These are phyloP conservation scores for Penicillium sp. DNA, from an alignment of 2,329 filamentous ascomycete genomes.

Conservation along the genomic window DNA sequence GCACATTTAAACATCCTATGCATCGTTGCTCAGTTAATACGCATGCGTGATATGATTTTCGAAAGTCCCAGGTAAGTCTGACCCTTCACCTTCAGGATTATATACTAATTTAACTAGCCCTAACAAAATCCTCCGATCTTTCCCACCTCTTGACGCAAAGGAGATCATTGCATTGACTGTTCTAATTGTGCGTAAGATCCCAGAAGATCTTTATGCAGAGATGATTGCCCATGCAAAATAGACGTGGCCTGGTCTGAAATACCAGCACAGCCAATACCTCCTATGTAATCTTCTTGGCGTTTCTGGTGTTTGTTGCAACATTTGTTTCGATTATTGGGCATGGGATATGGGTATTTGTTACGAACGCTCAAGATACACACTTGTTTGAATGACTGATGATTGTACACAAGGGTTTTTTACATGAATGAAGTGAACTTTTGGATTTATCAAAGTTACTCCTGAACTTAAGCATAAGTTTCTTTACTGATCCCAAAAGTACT, in stretches of 20 bases:
- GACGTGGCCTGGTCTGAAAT: conserved; percentile 1
- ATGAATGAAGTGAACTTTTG: not conserved
- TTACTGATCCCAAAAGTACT: not conserved
- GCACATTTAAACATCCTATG: conserved; percentile 93
- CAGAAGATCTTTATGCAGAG: conserved; percentile 84
- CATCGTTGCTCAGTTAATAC: conserved; percentile 90
- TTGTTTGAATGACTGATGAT: conserved; percentile 26
- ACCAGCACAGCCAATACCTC: not conserved
- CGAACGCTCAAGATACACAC: conserved; percentile 14
- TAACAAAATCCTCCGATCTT: conserved; percentile 85
- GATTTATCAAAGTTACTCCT: not conserved
- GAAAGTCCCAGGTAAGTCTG: conserved; percentile 72
- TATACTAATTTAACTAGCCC: conserved; percentile 59
- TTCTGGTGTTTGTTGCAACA: conserved; percentile 10
- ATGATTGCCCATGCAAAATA: conserved; percentile 78
- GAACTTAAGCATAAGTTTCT: not conserved
- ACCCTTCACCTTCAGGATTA: not conserved
- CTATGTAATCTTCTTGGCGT: conserved; percentile 10
- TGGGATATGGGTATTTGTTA: conserved; percentile 14
- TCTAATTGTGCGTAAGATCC: conserved; percentile 84
- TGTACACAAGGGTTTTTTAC: conserved; percentile 1
- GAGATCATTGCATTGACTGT: conserved; percentile 83
- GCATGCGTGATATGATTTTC: conserved; percentile 82
- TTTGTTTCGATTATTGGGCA: not conserved
- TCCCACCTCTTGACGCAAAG: conserved; percentile 80